Base-by-base conservation (phyloP, 116 monocot species). In the Iris pallida region DNA sequence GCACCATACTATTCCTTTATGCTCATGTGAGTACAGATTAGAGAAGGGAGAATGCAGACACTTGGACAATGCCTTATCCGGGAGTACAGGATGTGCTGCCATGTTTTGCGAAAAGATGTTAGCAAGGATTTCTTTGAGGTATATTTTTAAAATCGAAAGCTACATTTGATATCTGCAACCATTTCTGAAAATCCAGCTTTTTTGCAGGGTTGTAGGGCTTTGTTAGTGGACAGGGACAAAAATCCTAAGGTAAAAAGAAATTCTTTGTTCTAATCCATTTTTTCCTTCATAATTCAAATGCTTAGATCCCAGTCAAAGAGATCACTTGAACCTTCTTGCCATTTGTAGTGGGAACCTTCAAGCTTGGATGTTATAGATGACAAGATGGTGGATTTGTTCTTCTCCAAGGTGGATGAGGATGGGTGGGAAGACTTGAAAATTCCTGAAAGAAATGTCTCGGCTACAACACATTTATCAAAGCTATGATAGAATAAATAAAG, bases 61-160 rank as follows among this genome's bases (percentile, higher is more conserved):
- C 45, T 97, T 61, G 87, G 68, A 4, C 75, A 87, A 49, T 97
- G 97, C 71, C 89, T 97, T 62, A 72, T 74, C 47, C 73, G 68
- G 65, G 97, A 97, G 45, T 87, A 89, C 60, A 68, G 97, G 68
- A 77, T 92, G 69, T 61, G 63, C 66, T 85, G 87, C 65, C 92
- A 91, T 79, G 62, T 96, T 61, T 51, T 97, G 20, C 79, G 90
- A 4, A 81, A 75, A 20, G 85, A 92, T 63, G 64, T 75, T 59
- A 92, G 92, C 82, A 87, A 85, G 30, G 94, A 94, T 76, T 83
- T 81, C 72, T 88, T 81, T 55, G 90, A 90, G 88, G 94, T 90
- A 63, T 75, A 11, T 56, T 15, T 56, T 56, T 48, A n/a, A n/a
- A n/a, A n/a, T n/a, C n/a, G n/a, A n/a, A n/a, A n/a, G n/a, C n/a